These are phyloP conservation scores for Fusarium tupiense DNA, from an alignment of 2,329 filamentous ascomycete species.

Conservation along the genomic window DNA sequence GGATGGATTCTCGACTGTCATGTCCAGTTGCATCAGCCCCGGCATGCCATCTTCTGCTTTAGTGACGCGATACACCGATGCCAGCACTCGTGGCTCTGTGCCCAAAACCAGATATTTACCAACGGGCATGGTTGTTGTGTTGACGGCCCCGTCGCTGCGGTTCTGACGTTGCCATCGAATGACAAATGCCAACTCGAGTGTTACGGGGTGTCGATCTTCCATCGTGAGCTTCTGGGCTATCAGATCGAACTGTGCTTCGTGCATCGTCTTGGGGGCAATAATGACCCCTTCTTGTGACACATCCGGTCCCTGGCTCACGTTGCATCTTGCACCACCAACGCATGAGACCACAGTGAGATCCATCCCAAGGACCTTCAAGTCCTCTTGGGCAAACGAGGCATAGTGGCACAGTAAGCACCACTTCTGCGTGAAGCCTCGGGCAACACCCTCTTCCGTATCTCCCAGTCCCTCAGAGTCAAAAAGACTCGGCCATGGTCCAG, in stretches of 20 bases:
- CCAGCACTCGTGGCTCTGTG: slow-evolving; percentile 86
- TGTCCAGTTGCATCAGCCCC: slow-evolving; percentile 57
- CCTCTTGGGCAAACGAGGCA: slow-evolving; percentile 80
- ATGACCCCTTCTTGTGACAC: slow-evolving; percentile 55
- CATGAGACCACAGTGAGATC: slow-evolving; percentile 69
- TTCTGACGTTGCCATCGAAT: slow-evolving; percentile 78
- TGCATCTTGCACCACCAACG: slow-evolving; percentile 71
- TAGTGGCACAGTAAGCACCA: slow-evolving; percentile 81
- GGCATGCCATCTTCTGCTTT: slow-evolving; percentile 41
- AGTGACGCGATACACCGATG: slow-evolving; percentile 59
- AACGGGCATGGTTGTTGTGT: slow-evolving; percentile 76
- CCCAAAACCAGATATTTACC: slow-evolving; percentile 84
- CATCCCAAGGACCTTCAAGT: slow-evolving; percentile 71
- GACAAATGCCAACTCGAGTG: slow-evolving; percentile 77
- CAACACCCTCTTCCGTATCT: slow-evolving; percentile 44
- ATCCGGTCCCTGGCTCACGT: slow-evolving; percentile 51
- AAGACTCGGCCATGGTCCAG: slow-evolving; percentile 85
- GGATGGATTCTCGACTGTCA: slow-evolving; percentile 91
- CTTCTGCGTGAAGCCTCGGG: slow-evolving; percentile 76
- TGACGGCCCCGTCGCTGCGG: slow-evolving; percentile 51
- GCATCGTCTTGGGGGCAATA: slow-evolving; percentile 73
- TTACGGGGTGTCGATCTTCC: slow-evolving; percentile 81
- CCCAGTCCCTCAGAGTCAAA: slow-evolving; percentile 71
- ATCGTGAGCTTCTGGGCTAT: slow-evolving; percentile 79
- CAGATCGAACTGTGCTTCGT: slow-evolving; percentile 77